Evolutionary conservation across 2,329 filamentous ascomycete genomes (phyloP).

Genomic region (Aspergillus texensis): DNA sequence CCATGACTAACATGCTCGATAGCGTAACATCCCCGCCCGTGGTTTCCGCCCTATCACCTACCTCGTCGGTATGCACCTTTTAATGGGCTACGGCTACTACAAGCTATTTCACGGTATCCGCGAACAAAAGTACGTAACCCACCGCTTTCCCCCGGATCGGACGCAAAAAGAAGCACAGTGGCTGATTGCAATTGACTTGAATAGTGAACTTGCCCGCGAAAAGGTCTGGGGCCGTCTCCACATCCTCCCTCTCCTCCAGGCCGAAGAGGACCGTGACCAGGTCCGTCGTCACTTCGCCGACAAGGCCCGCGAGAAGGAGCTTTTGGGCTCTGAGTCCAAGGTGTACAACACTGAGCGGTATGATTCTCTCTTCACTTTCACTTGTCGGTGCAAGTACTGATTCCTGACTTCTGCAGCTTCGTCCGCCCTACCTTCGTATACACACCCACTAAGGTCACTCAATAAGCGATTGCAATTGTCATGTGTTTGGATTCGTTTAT

Average conservation of each 20-base stretch:
- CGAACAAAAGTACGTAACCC: slow-evolving; percentile 78
- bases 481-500: slow-evolving; percentile 11
- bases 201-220: slow-evolving; percentile 87
- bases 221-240: slow-evolving; percentile 99
- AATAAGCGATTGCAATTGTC: slow-evolving; percentile 48
- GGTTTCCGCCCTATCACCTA: slow-evolving; percentile 85
- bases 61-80: slow-evolving; percentile 71
- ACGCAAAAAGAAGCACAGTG: not conserved
- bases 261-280: slow-evolving; percentile 94
- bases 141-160: slow-evolving; percentile 2
- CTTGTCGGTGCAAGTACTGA: slow-evolving; percentile 11
- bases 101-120: slow-evolving; percentile 78
- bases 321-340: slow-evolving; percentile 80
- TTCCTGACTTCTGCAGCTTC: slow-evolving; percentile 58
- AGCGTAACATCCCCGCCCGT: slow-evolving; percentile 90
- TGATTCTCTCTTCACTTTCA: slow-evolving; percentile 33
- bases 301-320: slow-evolving; percentile 84
- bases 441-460: slow-evolving; percentile 64
- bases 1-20: slow-evolving; percentile 18
- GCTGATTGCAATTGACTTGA: not conserved
- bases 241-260: slow-evolving; percentile 89
- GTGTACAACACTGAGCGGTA: slow-evolving; percentile 89
- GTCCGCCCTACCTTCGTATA: slow-evolving; percentile 79
- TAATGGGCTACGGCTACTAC: slow-evolving; percentile 93
- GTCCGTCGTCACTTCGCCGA: slow-evolving; percentile 85